Percentiles rank a stretch among this genome's conserved stretches.
phyloP scores from a whole-genome alignment of 805 yeast genomes.

The Yarrowia sp. region DNA sequence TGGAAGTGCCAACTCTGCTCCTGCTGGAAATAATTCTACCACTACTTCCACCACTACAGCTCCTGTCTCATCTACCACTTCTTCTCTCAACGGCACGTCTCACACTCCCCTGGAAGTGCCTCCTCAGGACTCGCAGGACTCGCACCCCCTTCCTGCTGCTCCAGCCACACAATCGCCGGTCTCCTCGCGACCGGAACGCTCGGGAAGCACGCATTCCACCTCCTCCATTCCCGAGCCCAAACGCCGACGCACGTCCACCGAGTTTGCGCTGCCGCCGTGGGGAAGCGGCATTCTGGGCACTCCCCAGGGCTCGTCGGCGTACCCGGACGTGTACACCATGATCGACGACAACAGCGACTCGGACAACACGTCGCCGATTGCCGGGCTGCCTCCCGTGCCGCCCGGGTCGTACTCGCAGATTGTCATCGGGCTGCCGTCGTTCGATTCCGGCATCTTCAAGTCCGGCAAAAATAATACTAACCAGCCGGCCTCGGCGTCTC shows the following conservation, averaged over 20 bases:
- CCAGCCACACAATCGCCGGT: not conserved
- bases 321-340: slow-evolving; percentile 31
- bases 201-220: slow-evolving; percentile 33
- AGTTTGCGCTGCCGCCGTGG: slow-evolving; percentile 25
- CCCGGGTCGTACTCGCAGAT: not conserved
- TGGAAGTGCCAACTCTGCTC: too few species aligned
- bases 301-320: not conserved
- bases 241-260: slow-evolving; percentile 17
- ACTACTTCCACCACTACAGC: not conserved
- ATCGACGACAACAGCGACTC: slow-evolving; percentile 10
- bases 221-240: slow-evolving; percentile 33
- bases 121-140: not conserved
- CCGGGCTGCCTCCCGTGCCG: slow-evolving; percentile 4
- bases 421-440: slow-evolving; percentile 11
- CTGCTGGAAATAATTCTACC: too few species aligned
- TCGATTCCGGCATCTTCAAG: slow-evolving; percentile 31
- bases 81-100: too few species aligned
- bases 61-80: not conserved
- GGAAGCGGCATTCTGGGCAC: not conserved
- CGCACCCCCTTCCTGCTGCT: slow-evolving; percentile 26
- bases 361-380: slow-evolving; percentile 11
- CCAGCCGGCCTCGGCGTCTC: slow-evolving; percentile 19
- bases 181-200: slow-evolving; percentile 17
- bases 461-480: slow-evolving; percentile 4
- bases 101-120: slow-evolving; percentile 1